Conservation (phyloP, 768 basidiomycete species). For the Boletus fagicola region DNA sequence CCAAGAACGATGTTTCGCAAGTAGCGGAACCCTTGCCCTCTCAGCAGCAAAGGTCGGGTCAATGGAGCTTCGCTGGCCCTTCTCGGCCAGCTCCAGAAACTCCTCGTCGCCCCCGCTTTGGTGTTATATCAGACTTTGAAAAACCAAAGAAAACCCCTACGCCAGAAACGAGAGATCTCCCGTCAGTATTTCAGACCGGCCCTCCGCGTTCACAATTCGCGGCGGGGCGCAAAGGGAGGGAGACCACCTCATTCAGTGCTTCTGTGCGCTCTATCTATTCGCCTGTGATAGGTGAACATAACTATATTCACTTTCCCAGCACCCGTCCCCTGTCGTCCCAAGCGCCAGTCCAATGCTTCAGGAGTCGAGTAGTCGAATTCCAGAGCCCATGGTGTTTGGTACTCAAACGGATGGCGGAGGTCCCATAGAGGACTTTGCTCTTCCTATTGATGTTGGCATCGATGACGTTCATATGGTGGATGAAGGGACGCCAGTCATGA, state of each 20-base stretch:
- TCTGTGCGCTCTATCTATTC: conserved; percentile 4
- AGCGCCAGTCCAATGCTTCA: conserved; percentile 24
- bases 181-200: conserved; percentile 27
- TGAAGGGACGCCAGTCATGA: conserved; percentile 15
- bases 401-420: conserved; percentile 14
- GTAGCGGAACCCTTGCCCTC: conserved; percentile 41
- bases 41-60: conserved; percentile 40
- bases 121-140: conserved; percentile 25
- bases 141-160: conserved; percentile 16
- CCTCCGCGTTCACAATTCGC: conserved; percentile 20
- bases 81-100: conserved; percentile 35
- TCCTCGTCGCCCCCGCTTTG: conserved; percentile 39
- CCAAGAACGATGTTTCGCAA: conserved; percentile 43
- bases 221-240: conserved; percentile 20
- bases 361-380: conserved; percentile 4
- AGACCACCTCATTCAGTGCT: conserved; percentile 1
- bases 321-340: conserved; percentile 19
- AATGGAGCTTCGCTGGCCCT: conserved; percentile 25
- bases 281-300: background rate
- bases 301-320: conserved; percentile 2
- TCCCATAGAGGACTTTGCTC: conserved; percentile 11
- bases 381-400: conserved; percentile 23
- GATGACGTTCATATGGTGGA: conserved; percentile 39
- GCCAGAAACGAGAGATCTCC: conserved; percentile 20
- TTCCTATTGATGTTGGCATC: conserved; percentile 20